Percentiles rank a stretch among this genome's conserved stretches.
phyloP scores from a whole-genome alignment of 2,329 filamentous ascomycete genomes.

The Verticillium dahliae region DNA sequence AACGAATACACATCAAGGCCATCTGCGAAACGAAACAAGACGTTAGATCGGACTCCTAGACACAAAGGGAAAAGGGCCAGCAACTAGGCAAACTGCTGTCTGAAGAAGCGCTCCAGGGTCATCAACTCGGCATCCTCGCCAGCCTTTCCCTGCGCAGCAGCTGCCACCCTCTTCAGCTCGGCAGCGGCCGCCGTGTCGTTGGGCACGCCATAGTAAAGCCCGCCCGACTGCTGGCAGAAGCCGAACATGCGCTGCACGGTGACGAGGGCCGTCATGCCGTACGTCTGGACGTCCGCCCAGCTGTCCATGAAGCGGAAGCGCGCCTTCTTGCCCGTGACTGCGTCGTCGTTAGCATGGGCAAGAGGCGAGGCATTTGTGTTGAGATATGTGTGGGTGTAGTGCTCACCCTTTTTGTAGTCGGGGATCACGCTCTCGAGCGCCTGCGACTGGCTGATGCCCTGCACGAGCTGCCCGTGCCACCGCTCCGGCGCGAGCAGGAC shows the following conservation, averaged over 20 bases:
- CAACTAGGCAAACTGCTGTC: slow-evolving; percentile 13
- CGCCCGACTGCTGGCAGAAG: slow-evolving; percentile 25
- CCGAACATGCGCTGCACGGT: slow-evolving; percentile 28
- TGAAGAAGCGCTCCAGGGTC: slow-evolving; percentile 17
- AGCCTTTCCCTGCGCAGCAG: slow-evolving; percentile 16
- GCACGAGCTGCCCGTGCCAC: slow-evolving; percentile 27
- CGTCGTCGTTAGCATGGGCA: neutral
- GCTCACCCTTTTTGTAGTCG: slow-evolving; percentile 23
- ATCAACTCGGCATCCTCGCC: slow-evolving; percentile 14
- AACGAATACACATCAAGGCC: too few relatives aligned
- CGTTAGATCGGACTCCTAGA: too few relatives aligned
- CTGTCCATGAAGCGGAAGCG: slow-evolving; percentile 21
- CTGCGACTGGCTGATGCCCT: slow-evolving; percentile 27
- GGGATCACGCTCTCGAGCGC: slow-evolving; percentile 20
- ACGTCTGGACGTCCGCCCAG: slow-evolving; percentile 24
- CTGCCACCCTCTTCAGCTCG: slow-evolving; percentile 21
- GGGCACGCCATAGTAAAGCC: slow-evolving; percentile 22
- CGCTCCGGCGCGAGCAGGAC: slow-evolving; percentile 30
- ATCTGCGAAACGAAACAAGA: too few relatives aligned
- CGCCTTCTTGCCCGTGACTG: slow-evolving; percentile 23
- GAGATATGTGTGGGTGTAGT: too few relatives aligned
- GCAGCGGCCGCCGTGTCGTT: slow-evolving; percentile 17
- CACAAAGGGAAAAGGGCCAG: neutral
- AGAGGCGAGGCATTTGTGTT: too few relatives aligned
- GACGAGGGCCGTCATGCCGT: slow-evolving; percentile 22